Conservation (phyloP, 371 early-diverging fungal genomes). For the Rhizomucor pusillus region DNA sequence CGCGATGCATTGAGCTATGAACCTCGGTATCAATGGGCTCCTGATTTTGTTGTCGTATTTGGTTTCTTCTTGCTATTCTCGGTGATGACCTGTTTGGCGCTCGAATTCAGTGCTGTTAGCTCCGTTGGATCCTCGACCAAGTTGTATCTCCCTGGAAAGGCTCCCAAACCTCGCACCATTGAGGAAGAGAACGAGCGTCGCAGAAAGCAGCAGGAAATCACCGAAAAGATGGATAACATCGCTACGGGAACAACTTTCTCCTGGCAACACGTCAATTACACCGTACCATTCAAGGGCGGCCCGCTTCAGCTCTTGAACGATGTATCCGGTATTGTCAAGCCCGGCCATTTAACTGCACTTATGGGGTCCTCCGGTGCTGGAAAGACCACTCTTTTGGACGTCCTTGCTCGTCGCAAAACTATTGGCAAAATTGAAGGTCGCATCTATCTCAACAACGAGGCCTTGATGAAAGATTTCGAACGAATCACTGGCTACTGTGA, state of each 20-base stretch:
- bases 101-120: conserved; percentile 39
- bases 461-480: conserved; percentile 51
- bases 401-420: conserved; percentile 73
- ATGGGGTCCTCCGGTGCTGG: conserved; percentile 86
- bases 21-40: conserved; percentile 44
- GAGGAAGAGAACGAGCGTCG: conserved; percentile 22
- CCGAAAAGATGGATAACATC: conserved; percentile 25
- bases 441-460: conserved; percentile 56
- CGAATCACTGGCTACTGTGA: conserved; percentile 82
- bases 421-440: conserved; percentile 68
- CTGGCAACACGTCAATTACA: conserved; percentile 51
- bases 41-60: conserved; percentile 46
- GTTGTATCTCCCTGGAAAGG: conserved; percentile 36
- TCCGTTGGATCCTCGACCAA: conserved; percentile 44
- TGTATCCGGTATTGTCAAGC: conserved; percentile 53
- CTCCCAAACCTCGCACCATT: conserved; percentile 15
- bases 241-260: conserved; percentile 45
- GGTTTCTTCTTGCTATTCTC: conserved; percentile 43
- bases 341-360: conserved; percentile 72
- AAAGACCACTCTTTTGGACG: conserved; percentile 83
- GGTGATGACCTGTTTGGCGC: conserved; percentile 25
- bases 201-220: conserved; percentile 23
- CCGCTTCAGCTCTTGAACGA: conserved; percentile 44
- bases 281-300: conserved; percentile 50
- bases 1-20: conserved; percentile 28